A percentile compares a stretch with the other conserved stretches of the same genome.
These are phyloP conservation scores for Butyriboletus loyo DNA, from an alignment of 768 basidiomycete genomes.

Conservation along the genomic window DNA sequence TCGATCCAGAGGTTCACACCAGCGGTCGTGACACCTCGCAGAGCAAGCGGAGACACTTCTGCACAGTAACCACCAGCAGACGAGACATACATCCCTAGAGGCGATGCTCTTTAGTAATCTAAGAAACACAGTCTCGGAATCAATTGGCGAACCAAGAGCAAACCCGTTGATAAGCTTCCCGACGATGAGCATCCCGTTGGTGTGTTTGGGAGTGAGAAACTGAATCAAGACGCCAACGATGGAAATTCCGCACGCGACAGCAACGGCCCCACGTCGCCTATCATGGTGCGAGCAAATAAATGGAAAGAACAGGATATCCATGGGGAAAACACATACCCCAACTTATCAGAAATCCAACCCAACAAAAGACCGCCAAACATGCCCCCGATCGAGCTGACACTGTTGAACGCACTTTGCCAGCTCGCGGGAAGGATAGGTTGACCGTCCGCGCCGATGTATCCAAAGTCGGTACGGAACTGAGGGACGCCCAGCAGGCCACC, in stretches of 20 bases:
- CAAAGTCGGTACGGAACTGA: conserved; percentile 28
- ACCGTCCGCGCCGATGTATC: conserved; percentile 4
- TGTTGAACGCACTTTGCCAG: conserved; percentile 30
- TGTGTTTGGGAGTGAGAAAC: conserved; percentile 22
- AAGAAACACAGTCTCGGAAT: too few relatives aligned
- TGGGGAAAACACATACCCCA: conserved; percentile 11
- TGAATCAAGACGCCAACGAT: conserved; percentile 23
- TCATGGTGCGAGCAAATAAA: background rate
- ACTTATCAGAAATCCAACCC: conserved; percentile 20
- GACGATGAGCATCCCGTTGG: conserved; percentile 23
- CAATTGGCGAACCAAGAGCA: conserved; percentile 16
- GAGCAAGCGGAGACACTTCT: conserved; percentile 28
- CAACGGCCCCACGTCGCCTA: conserved; percentile 26
- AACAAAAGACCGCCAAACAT: conserved; percentile 27
- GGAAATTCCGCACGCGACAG: conserved; percentile 20
- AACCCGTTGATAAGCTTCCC: conserved; percentile 28
- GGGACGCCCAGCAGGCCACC: conserved; percentile 22
- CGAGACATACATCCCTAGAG: conserved; percentile 24
- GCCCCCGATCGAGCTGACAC: conserved; percentile 21
- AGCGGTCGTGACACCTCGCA: conserved; percentile 26
- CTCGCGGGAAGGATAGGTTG: conserved; percentile 20
- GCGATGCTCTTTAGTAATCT: background rate
- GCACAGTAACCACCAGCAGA: conserved; percentile 25
- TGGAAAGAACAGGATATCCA: background rate
- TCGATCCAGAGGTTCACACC: conserved; percentile 25